Evolutionary conservation across 2,329 filamentous ascomycete species (phyloP).

Genomic region (Botrytis squamosa): DNA sequence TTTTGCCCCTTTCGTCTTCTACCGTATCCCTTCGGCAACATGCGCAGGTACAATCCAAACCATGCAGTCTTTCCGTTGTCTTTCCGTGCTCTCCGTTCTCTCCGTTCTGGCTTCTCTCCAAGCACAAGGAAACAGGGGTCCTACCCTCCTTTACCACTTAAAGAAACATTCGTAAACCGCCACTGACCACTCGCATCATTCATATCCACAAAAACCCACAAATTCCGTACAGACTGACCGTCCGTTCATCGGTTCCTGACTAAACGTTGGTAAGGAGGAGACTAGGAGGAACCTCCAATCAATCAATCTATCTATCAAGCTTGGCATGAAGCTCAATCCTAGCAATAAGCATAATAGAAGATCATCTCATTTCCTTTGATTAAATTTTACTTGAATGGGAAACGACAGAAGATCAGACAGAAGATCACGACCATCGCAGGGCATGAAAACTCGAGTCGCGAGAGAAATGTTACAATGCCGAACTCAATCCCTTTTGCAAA

Average conservation of each 20-base stretch:
- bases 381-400: neutral
- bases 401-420: neutral
- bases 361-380: slow-evolving; percentile 4
- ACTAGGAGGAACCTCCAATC: neutral
- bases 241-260: neutral
- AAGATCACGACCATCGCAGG: neutral
- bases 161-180: neutral
- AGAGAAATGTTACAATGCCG: neutral
- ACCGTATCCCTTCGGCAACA: neutral
- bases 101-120: too few relatives aligned
- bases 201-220: neutral
- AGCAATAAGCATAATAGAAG: neutral
- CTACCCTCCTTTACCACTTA: neutral
- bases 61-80: slow-evolving; percentile 2
- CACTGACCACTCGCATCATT: neutral
- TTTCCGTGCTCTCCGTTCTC: too few relatives aligned
- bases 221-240: neutral
- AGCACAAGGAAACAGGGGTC: neutral
- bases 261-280: neutral
- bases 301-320: neutral
- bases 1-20: neutral
- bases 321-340: slow-evolving; percentile 1
- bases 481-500: neutral
- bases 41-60: neutral
- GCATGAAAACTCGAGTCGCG: too few relatives aligned